Conservation (phyloP, 192 early-diverging fungal species). For the Funneliformis mosseae region DNA sequence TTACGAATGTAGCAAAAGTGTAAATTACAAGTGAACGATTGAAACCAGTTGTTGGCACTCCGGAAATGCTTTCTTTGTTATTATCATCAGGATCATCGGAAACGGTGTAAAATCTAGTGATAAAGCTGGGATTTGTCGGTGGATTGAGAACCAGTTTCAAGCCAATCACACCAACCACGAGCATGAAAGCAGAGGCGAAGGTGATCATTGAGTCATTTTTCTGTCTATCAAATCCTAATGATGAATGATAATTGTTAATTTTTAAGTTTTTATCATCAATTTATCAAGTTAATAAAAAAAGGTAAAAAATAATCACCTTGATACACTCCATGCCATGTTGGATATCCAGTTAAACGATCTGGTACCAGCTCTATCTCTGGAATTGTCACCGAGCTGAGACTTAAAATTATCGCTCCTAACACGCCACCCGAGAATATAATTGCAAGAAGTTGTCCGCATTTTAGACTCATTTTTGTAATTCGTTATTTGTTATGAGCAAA, state of each 20-base stretch:
- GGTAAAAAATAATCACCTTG: background rate
- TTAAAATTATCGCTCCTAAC: background rate
- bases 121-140: background rate
- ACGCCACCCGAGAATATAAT: background rate
- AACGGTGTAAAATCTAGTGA: background rate
- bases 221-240: background rate
- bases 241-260: background rate
- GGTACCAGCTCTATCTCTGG: background rate
- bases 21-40: slow-evolving; percentile 11
- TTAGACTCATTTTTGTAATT: too few species aligned
- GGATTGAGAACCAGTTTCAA: background rate
- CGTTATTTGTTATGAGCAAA: too few species aligned
- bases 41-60: background rate
- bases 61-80: background rate
- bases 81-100: background rate
- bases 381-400: slow-evolving; percentile 1
- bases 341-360: slow-evolving; percentile 3
- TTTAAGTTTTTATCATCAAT: background rate
- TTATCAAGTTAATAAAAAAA: background rate
- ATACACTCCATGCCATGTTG: background rate
- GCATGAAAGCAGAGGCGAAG: background rate
- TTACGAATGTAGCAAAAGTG: background rate
- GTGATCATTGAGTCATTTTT: background rate
- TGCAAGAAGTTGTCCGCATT: background rate
- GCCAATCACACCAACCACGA: background rate